Base-by-base conservation (phyloP, 1,284 basidiomycete genomes). In the Ceratorhiza oryzae-sativae region DNA sequence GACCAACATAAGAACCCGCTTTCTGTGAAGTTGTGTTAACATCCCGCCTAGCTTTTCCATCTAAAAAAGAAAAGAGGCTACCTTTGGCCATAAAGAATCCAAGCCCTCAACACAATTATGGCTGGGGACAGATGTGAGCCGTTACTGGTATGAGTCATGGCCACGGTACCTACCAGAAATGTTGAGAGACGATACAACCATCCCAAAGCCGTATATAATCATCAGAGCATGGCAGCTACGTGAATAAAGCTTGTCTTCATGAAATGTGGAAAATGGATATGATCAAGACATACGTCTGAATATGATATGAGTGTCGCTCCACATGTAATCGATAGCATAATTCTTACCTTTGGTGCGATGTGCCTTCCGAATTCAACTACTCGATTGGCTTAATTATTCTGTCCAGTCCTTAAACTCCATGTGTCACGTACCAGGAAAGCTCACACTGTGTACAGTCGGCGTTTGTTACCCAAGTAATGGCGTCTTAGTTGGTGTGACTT, bases 201-300 rank as follows among this genome's bases (percentile, higher is more conserved):
- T 41, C 20, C 59, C 59, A 41, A 42, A 20, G 4, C 59, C 59
- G 32, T 61, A 61, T 18, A 46, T 20, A 18, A n/a, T 46, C 45
- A 46, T 46, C 10, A 46, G 10, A 18, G 15, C n/a, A 46, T 46
- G 45, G n/a, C 45, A 46, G n/a, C 45, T 46, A 46, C 10, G n/a
- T 46, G 45, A 20, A n/a, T n/a, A 46, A 5, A 20, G 45, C 10
- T 18, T 6, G 6, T 39, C 6, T 39, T 39, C 45, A n/a, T 46
- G n/a, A 20, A 18, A 9, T 4, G n/a, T 13, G 10, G 15, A 46
- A 46, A 18, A 4, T 13, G 45, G n/a, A 46, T 5, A 20, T 46
- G 45, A n/a, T 13, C 45, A 46, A 4, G 5, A 18, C 45, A n/a
- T 20, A 46, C 45, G 45, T 46, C 45, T 46, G n/a, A 46, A 46